Conservation (phyloP, 129 eudicot genomes). For the Artemisia tridentata region DNA sequence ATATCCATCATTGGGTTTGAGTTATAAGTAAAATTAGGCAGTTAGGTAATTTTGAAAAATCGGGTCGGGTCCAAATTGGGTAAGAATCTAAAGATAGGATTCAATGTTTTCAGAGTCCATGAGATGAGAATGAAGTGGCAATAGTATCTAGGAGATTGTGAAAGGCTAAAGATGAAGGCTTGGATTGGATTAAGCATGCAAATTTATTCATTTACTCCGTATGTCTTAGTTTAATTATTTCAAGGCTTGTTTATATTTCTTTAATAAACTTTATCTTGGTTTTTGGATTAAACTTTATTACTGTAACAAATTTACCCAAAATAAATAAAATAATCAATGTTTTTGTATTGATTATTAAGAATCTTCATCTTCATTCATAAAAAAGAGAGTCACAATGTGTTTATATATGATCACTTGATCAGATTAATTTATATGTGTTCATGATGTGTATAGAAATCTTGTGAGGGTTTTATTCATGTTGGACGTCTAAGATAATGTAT, state of each 20-base stretch:
- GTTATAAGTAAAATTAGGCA: not conserved
- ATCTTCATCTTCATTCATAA: too few species aligned
- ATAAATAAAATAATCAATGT: too few species aligned
- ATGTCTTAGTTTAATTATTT: not conserved
- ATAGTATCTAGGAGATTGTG: slow-evolving; percentile 53
- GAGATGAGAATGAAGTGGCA: slow-evolving; percentile 27
- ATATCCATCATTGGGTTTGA: too few species aligned
- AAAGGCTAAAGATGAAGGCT: slow-evolving; percentile 42
- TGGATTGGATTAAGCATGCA: slow-evolving; percentile 41
- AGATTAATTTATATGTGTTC: too few species aligned
- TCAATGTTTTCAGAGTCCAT: slow-evolving; percentile 52
- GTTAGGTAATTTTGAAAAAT: not conserved
- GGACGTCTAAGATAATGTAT: too few species aligned
- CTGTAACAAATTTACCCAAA: too few species aligned
- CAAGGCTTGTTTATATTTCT: not conserved
- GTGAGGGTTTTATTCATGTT: too few species aligned
- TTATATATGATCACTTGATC: too few species aligned
- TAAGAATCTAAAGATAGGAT: slow-evolving; percentile 24
- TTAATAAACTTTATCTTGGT: slow-evolving; percentile 1
- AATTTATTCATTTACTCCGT: slow-evolving; percentile 1
- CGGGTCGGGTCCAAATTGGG: slow-evolving; percentile 25
- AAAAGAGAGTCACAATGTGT: too few species aligned
- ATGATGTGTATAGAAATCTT: too few species aligned
- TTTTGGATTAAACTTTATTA: not conserved
- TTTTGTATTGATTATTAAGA: too few species aligned